A percentile compares a stretch with the other conserved stretches of the same genome.
Evolutionary conservation across 306 rosid genomes (phyloP).

Genomic region (Sophora flavescens): DNA sequence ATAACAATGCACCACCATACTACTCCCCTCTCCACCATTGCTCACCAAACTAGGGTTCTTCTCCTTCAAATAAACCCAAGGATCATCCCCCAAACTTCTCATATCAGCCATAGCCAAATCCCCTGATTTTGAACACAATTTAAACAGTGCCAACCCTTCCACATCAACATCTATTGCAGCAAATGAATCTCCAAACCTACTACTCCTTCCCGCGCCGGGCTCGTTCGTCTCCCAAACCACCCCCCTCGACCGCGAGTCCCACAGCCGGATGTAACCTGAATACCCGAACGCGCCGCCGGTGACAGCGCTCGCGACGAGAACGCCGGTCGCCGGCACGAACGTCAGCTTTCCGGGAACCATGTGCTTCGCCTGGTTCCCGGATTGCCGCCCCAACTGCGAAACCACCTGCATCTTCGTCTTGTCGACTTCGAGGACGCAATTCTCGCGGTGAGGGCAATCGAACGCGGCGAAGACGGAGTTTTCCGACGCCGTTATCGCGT

Average conservation of each 20-base stretch:
- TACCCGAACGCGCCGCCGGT: conserved; percentile 79
- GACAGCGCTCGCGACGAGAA: conserved; percentile 67
- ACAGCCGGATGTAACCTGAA: conserved; percentile 76
- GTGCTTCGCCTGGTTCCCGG: conserved; percentile 77
- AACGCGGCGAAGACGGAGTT: conserved; percentile 69
- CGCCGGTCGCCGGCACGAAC: conserved; percentile 66
- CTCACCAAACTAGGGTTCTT: conserved; percentile 71
- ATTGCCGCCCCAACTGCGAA: conserved; percentile 66
- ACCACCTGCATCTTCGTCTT: conserved; percentile 63
- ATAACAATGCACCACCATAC: conserved; percentile 63
- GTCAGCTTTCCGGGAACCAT: conserved; percentile 67
- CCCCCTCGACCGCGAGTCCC: conserved; percentile 76
- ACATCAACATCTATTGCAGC: conserved; percentile 70
- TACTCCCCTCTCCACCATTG: conserved; percentile 40
- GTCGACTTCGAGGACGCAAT: conserved; percentile 74
- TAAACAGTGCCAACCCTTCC: conserved; percentile 67
- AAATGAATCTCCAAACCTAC: conserved; percentile 84
- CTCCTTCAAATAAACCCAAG: conserved; percentile 88
- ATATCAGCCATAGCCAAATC: conserved; percentile 91
- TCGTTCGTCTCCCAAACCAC: conserved; percentile 88
- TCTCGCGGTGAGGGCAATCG: conserved; percentile 73
- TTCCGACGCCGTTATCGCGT: conserved; percentile 62
- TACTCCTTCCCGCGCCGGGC: conserved; percentile 88
- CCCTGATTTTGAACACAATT: conserved; percentile 83
- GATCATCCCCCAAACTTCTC: conserved; percentile 77